Evolutionary conservation across 257 asterid species (phyloP).

Genomic region (Vinca minor): DNA sequence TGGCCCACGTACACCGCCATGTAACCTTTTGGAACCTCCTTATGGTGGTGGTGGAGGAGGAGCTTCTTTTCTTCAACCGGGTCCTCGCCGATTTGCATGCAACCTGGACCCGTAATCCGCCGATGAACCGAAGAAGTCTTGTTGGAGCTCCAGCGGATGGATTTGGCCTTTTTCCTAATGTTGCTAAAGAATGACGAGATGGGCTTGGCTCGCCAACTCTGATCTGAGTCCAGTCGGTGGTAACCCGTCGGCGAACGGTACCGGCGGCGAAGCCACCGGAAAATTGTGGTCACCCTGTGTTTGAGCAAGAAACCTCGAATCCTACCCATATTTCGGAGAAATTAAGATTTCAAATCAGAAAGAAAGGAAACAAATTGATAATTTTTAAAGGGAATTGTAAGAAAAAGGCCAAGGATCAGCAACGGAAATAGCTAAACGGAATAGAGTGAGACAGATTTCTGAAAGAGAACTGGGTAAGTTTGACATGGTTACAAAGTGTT

Average conservation of each 20-base stretch:
- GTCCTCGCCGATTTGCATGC: conserved; percentile 36
- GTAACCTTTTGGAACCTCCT: conserved; percentile 24
- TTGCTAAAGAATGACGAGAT: conserved; percentile 29
- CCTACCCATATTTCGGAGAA: conserved; percentile 29
- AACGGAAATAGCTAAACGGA: conserved; percentile 56
- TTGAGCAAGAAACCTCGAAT: conserved; percentile 57
- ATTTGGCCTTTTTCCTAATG: conserved; percentile 42
- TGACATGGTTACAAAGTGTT: conserved; percentile 28
- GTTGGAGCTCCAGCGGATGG: conserved; percentile 25
- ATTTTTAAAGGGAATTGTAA: not conserved
- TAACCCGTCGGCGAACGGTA: conserved; percentile 11
- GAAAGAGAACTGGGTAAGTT: conserved; percentile 47
- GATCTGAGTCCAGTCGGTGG: not conserved
- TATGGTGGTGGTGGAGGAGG: too few species aligned
- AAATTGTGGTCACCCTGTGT: conserved; percentile 43
- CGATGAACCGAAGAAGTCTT: not conserved
- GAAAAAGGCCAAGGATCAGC: conserved; percentile 87
- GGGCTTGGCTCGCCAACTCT: conserved; percentile 19
- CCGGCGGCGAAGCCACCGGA: conserved; percentile 44
- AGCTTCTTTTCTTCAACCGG: not conserved
- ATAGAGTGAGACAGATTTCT: conserved; percentile 42
- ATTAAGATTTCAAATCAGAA: not conserved
- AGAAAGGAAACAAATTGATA: not conserved
- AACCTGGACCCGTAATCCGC: conserved; percentile 20
- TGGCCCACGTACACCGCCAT: conserved; percentile 28